These are phyloP conservation scores for Chlorella sp. DNA, from an alignment of 139 green algal genomes.

Conservation along the genomic window DNA sequence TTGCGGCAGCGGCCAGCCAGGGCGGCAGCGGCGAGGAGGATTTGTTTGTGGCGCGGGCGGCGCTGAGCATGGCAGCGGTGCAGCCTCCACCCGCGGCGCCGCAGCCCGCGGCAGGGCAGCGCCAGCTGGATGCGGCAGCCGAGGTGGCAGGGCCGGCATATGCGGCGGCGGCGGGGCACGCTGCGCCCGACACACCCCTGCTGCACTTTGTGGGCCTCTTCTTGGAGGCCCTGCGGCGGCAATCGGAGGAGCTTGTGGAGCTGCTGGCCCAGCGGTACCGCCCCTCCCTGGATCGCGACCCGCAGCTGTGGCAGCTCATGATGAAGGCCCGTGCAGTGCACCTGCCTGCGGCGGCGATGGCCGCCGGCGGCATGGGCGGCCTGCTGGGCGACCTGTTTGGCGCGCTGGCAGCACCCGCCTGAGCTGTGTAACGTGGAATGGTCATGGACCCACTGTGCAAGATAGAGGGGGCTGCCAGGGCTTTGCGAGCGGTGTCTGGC, in stretches of 20 bases:
- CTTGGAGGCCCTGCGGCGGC: constrained; percentile 22
- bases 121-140: constrained; percentile 20
- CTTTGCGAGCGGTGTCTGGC: no score
- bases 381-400: constrained; percentile 26
- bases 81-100: background rate
- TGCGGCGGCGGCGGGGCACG: background rate
- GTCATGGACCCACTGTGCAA: background rate
- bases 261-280: constrained; percentile 27
- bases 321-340: background rate
- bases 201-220: constrained; percentile 30
- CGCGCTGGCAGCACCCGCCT: constrained; percentile 22
- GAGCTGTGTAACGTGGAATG: background rate
- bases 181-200: constrained; percentile 17
- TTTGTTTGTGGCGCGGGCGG: constrained; percentile 35
- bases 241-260: constrained; percentile 1
- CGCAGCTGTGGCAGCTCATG: constrained; percentile 17
- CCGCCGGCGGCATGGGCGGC: constrained; percentile 9
- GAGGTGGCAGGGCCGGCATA: constrained; percentile 23
- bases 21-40: constrained; percentile 34
- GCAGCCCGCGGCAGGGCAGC: background rate
- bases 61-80: constrained; percentile 9
- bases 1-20: constrained; percentile 3
- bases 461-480: background rate
- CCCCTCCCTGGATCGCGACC: constrained; percentile 30
- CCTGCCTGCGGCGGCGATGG: background rate